Evolutionary conservation across 345 rosid species (phyloP), one percentile per base, ranked within the genome.

Genomic region (Diplotaxis tenuifolia): DNA sequence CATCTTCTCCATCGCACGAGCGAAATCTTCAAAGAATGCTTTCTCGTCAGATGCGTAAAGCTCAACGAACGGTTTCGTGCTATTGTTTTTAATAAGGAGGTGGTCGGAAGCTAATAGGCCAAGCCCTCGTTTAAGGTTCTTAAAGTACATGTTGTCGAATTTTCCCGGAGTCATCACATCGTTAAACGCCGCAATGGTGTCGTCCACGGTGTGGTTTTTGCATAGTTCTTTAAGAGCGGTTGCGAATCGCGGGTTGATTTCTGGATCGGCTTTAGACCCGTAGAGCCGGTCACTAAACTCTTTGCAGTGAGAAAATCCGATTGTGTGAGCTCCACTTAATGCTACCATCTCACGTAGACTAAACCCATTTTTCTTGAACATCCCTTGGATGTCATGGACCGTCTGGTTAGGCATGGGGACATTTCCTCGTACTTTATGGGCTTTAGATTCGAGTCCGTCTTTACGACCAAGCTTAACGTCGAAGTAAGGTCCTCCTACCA

Each of bases 401-500:
- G 87, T 55, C 76, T 81, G 82, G 75, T 80, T 80, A 1, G 67
- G 1, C 49, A 63, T 57, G 0, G 92, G 88, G 18, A 84, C 75
- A 10, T 80, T 75, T 18, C 69, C 82, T 2, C 59, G 66, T 0
- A 80, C 86, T 8, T 60, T 71, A 0, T 75, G 31, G 2, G 87
- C 81, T 20, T 72, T 21, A 1, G 92, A 87, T 62, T 81, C 79
- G 0, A 83, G 11, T n/a, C 88, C 82, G n/a, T 87, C 92, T 69
- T 83, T 87, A 12, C 92, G 80, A 9, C 92, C 92, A 5, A 84
- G 77, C 1, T 19, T 61, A 18, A 84, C 86, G 0, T 71, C 9
- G 38, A 79, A 87, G 58, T 16, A 77, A 3, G 92, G 92, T 7
- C 92, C 92, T 0, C 92, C 92, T 0, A 83, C 82, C 86, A 83